Conservation (phyloP, 805 yeast species). For the Allodekkera sacchari region DNA sequence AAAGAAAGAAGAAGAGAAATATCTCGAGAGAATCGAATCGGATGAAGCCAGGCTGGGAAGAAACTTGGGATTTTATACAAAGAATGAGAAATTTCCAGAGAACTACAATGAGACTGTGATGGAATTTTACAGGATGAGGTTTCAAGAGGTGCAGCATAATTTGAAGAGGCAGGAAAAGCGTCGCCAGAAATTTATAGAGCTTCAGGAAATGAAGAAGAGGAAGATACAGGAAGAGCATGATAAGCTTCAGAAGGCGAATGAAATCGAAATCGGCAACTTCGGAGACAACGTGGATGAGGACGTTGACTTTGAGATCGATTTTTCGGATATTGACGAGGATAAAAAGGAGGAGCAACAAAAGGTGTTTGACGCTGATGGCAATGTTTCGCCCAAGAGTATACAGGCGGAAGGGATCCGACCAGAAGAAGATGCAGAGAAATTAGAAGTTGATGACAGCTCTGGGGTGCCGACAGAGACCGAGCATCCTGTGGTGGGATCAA, state of each 20-base stretch:
- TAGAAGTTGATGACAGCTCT: conserved; percentile 1
- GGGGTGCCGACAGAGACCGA: too few relatives aligned
- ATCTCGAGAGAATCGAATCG: conserved; percentile 22
- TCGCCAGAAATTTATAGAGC: conserved; percentile 14
- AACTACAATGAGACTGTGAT: conserved; percentile 13
- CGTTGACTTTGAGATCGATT: conserved; percentile 25
- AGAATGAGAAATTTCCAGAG: conserved; percentile 15
- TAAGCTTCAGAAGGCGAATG: conserved; percentile 11
- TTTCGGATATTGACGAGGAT: conserved; percentile 8
- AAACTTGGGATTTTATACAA: conserved; percentile 24
- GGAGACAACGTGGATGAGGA: conserved; percentile 19
- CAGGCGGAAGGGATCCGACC: conserved; percentile 2
- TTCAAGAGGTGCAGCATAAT: conserved; percentile 5
- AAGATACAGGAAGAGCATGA: conserved; percentile 16
- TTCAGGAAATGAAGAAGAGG: conserved; percentile 22
- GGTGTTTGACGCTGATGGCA: conserved; percentile 1
- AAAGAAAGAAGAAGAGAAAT: conserved; percentile 25
- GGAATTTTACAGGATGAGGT: conserved; percentile 13
- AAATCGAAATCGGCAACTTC: conserved; percentile 13
- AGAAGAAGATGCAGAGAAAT: conserved; percentile 1
- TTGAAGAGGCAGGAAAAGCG: conserved; percentile 1
- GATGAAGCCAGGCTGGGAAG: conserved; percentile 25
- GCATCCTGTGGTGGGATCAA: conserved; percentile 5
- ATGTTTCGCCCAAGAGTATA: conserved; percentile 1
- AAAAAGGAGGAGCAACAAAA: neutral